These are phyloP conservation scores for Annulohypoxylon bovei DNA, from an alignment of 495 filamentous ascomycete genomes.

Conservation along the genomic window DNA sequence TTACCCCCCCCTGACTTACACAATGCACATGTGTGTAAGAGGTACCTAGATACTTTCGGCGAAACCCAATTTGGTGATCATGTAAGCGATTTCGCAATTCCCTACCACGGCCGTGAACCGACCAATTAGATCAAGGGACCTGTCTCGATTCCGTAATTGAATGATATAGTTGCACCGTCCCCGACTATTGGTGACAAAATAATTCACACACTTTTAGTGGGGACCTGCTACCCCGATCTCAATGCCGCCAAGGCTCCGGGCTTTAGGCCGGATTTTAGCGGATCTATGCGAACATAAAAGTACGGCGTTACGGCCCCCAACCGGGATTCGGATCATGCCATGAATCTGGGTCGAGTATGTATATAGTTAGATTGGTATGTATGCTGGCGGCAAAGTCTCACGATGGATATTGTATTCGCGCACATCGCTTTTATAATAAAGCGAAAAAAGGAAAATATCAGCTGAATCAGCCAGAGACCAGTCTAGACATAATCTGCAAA, in stretches of 20 bases:
- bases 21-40: not conserved
- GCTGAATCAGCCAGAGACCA: no score
- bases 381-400: not conserved
- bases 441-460: no score
- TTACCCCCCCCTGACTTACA: no score
- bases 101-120: not conserved
- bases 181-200: no score
- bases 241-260: not conserved
- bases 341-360: not conserved
- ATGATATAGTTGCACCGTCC: not conserved
- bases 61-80: not conserved
- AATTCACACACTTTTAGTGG: no score
- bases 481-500: not conserved
- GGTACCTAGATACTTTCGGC: not conserved
- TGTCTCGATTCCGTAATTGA: conserved; percentile 13
- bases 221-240: no score
- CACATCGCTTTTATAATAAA: not conserved
- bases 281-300: not conserved
- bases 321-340: not conserved
- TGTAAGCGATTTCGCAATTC: not conserved
- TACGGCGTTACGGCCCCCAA: not conserved
- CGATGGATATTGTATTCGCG: not conserved
- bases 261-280: not conserved
- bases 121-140: not conserved
- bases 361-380: not conserved